These are phyloP conservation scores for Globisporangium uncinulatum DNA, from an alignment of 352 stramenopile species.

Conservation along the genomic window DNA sequence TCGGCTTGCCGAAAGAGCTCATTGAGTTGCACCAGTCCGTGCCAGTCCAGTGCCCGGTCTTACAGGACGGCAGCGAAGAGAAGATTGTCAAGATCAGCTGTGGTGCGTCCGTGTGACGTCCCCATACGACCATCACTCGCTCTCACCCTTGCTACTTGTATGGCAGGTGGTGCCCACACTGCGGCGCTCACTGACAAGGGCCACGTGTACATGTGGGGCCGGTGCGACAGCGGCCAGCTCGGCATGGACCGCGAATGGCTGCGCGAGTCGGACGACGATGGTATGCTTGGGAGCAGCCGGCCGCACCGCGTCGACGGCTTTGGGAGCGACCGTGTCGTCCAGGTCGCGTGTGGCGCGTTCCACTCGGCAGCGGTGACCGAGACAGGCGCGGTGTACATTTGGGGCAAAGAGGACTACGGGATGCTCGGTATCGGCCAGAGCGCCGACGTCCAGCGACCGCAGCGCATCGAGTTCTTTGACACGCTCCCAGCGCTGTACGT, in stretches of 20 bases:
- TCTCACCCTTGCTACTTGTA: not conserved
- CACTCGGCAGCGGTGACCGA: constrained; percentile 76
- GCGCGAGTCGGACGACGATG: constrained; percentile 54
- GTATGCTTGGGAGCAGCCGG: constrained; percentile 43
- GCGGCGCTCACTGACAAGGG: constrained; percentile 63
- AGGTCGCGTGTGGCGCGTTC: constrained; percentile 78
- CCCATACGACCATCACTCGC: not conserved
- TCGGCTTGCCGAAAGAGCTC: constrained; percentile 65
- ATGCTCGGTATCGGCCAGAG: constrained; percentile 82
- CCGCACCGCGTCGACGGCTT: constrained; percentile 66
- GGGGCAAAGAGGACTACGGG: constrained; percentile 85
- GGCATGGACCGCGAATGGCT: constrained; percentile 63
- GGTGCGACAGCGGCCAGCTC: constrained; percentile 71
- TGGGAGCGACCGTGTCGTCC: constrained; percentile 61
- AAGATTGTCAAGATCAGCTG: constrained; percentile 76
- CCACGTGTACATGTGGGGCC: constrained; percentile 75
- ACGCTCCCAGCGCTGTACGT: constrained; percentile 59
- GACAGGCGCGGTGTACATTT: constrained; percentile 66
- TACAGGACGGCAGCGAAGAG: constrained; percentile 36
- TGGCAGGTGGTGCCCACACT: constrained; percentile 54
- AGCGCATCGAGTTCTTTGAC: constrained; percentile 62
- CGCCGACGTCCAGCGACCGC: constrained; percentile 56
- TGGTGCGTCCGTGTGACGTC: constrained; percentile 16
- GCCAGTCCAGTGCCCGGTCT: constrained; percentile 59
- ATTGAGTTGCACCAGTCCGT: constrained; percentile 53